Percentiles rank a stretch among this genome's conserved stretches.
These are phyloP conservation scores for Plantago elongata DNA, from an alignment of 257 asterid species.

Conservation along the genomic window DNA sequence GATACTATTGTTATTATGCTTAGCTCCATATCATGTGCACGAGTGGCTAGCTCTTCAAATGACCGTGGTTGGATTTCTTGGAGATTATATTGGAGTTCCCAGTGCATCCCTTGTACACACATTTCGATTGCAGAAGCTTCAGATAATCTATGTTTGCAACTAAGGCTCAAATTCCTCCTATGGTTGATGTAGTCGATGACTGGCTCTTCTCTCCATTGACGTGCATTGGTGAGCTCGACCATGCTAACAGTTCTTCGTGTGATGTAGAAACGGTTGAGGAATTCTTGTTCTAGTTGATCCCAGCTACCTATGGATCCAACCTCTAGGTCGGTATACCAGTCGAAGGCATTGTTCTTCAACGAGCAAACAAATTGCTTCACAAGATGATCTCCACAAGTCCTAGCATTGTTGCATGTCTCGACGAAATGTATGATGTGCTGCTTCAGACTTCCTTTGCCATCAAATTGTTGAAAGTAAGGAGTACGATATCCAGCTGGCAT, in stretches of 20 bases:
- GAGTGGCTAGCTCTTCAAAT: slow-evolving; percentile 7
- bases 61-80: background rate
- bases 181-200: slow-evolving; percentile 2
- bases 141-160: background rate
- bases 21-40: slow-evolving; percentile 16
- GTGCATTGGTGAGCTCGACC: too few relatives aligned
- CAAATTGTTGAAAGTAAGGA: too few relatives aligned
- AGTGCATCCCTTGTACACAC: slow-evolving; percentile 1
- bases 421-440: too few relatives aligned
- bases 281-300: background rate
- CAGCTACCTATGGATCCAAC: background rate
- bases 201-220: too few relatives aligned
- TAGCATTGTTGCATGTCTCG: too few relatives aligned
- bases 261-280: slow-evolving; percentile 5
- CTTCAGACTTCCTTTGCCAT: too few relatives aligned
- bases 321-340: background rate
- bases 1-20: slow-evolving; percentile 8
- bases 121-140: background rate
- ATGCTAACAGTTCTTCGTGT: too few relatives aligned
- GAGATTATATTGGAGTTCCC: background rate
- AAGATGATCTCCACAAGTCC: too few relatives aligned
- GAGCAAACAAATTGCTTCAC: too few relatives aligned
- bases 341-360: too few relatives aligned
- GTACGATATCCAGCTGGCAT: too few relatives aligned
- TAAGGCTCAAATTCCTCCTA: slow-evolving; percentile 1